phyloP scores from a whole-genome alignment of 441 rosid genomes.

The Cnidoscolus chayamansa region DNA sequence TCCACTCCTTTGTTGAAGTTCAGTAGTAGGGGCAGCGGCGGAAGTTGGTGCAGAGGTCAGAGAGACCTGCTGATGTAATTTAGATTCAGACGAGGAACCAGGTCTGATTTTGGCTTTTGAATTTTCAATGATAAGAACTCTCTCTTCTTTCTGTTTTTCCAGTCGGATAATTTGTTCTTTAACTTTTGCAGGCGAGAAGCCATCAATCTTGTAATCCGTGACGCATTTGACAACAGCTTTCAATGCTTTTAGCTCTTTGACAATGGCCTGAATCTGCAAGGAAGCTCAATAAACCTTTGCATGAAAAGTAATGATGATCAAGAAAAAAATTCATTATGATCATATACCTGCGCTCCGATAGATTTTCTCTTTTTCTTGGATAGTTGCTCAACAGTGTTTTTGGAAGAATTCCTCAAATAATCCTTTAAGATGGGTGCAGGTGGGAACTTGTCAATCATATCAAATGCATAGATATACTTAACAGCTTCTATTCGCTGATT shows the following conservation, averaged over 20 bases:
- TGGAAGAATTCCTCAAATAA: conserved; percentile 19
- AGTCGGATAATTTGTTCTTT: conserved; percentile 18
- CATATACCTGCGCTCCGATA: conserved; percentile 14
- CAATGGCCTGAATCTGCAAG: conserved; percentile 21
- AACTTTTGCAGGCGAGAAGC: conserved; percentile 9
- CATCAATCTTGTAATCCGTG: conserved; percentile 27
- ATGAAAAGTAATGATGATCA: neutral
- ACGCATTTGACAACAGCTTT: conserved; percentile 26
- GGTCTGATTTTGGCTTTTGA: neutral
- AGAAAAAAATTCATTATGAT: neutral
- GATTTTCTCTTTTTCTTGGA: conserved; percentile 4
- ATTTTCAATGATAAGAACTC: neutral
- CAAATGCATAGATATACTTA: conserved; percentile 26
- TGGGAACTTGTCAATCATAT: conserved; percentile 31
- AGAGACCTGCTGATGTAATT: neutral
- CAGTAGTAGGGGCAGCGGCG: neutral
- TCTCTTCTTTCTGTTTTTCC: conserved; percentile 16
- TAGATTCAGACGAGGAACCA: neutral
- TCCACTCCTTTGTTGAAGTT: neutral
- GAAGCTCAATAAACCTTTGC: neutral
- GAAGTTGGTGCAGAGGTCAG: conserved; percentile 4
- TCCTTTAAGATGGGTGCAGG: conserved; percentile 21
- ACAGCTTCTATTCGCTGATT: conserved; percentile 28
- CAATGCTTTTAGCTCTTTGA: conserved; percentile 20
- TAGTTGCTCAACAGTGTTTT: neutral